Evolutionary conservation across 1,284 basidiomycete genomes (phyloP).

Genomic region (Fomitopsis betulina): DNA sequence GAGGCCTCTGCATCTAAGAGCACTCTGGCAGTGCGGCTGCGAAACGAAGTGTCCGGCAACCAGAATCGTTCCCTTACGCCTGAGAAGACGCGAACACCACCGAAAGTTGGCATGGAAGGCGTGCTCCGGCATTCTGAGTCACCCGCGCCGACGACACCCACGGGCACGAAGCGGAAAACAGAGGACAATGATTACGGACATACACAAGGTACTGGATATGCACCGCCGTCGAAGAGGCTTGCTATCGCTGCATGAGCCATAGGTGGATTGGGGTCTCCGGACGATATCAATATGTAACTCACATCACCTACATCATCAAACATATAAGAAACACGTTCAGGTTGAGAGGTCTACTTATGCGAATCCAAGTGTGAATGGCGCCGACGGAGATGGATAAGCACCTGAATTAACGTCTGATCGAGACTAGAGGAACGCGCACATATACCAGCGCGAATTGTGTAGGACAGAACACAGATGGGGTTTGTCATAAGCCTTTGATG

Average conservation of each 20-base stretch:
- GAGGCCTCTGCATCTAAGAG: constrained; percentile 65
- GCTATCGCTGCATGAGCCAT: constrained; percentile 12
- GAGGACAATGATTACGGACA: constrained; percentile 36
- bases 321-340: not conserved
- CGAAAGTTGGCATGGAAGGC: constrained; percentile 23
- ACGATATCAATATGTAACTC: constrained; percentile 5
- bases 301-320: not conserved
- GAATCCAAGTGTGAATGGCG: no score
- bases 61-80: constrained; percentile 72
- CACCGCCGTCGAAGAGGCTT: constrained; percentile 26
- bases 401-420: no score
- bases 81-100: constrained; percentile 49
- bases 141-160: constrained; percentile 44
- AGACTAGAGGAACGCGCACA: no score
- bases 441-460: no score
- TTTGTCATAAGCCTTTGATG: constrained; percentile 48
- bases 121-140: constrained; percentile 30
- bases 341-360: no score
- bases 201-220: constrained; percentile 11
- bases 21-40: constrained; percentile 60
- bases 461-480: no score
- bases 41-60: constrained; percentile 45
- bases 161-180: constrained; percentile 68
- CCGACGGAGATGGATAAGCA: no score
- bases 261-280: not conserved